phyloP scores from a whole-genome alignment of 1,139 yeast genomes.

The Yamadazyma trypodendri region DNA sequence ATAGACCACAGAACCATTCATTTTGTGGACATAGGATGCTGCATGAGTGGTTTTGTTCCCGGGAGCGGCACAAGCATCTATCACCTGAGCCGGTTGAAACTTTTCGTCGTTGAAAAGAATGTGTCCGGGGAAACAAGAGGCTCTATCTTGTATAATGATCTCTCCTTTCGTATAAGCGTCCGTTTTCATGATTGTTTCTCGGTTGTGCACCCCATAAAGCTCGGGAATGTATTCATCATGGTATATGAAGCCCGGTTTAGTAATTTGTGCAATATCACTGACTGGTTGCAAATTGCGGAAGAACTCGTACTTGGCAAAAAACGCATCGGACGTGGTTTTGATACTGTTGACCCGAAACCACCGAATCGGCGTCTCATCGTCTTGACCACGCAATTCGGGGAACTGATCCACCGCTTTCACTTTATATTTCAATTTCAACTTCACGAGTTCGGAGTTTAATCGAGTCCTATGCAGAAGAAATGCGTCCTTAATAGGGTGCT shows the following conservation, averaged over 20 bases:
- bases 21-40: constrained; percentile 54
- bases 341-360: constrained; percentile 83
- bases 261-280: constrained; percentile 43
- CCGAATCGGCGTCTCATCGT: constrained; percentile 77
- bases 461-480: constrained; percentile 76
- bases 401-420: constrained; percentile 40
- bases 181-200: constrained; percentile 62
- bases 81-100: constrained; percentile 54
- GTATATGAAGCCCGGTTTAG: constrained; percentile 55
- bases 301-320: constrained; percentile 37
- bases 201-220: constrained; percentile 79
- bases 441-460: constrained; percentile 76
- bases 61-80: constrained; percentile 98
- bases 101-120: constrained; percentile 58
- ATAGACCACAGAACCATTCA: constrained; percentile 39
- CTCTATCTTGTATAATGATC: constrained; percentile 90
- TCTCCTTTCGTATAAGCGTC: constrained; percentile 72
- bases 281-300: constrained; percentile 52
- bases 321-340: constrained; percentile 34
- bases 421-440: constrained; percentile 68
- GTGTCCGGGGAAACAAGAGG: constrained; percentile 94
- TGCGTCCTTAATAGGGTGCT: constrained; percentile 82
- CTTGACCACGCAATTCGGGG: constrained; percentile 28
- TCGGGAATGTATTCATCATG: constrained; percentile 70
- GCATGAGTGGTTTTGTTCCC: constrained; percentile 96